phyloP scores from a whole-genome alignment of 2,329 filamentous ascomycete species.

The Epichloe brachyelytri region DNA sequence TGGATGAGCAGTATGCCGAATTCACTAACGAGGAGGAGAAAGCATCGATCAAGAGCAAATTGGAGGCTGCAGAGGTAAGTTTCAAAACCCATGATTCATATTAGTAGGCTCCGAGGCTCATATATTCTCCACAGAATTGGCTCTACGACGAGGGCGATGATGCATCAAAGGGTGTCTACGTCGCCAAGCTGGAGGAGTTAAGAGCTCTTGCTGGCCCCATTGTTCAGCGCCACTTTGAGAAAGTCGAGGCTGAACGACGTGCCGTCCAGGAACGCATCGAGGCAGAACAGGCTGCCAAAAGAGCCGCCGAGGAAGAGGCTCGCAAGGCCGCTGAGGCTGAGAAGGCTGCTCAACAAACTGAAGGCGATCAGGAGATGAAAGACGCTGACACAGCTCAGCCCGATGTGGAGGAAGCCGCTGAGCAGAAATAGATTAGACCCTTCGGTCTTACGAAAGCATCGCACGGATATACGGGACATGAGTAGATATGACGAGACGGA shows the following conservation, averaged over 20 bases:
- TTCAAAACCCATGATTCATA: neutral
- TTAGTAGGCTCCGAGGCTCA: constrained; percentile 6
- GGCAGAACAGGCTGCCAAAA: constrained; percentile 65
- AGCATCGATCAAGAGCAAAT: constrained; percentile 68
- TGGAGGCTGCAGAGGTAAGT: constrained; percentile 78
- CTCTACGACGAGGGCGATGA: constrained; percentile 96
- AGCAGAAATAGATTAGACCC: constrained; percentile 19
- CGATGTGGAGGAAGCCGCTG: constrained; percentile 33
- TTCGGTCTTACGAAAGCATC: neutral
- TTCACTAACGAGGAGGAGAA: constrained; percentile 91
- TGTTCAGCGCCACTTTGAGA: constrained; percentile 89
- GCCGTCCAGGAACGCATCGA: constrained; percentile 65
- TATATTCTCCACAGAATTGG: constrained; percentile 63
- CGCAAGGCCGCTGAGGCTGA: constrained; percentile 40
- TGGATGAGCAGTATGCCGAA: constrained; percentile 81
- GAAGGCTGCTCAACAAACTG: constrained; percentile 33
- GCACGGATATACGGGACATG: constrained; percentile 6
- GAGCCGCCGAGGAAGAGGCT: constrained; percentile 44
- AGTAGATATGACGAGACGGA: constrained; percentile 7
- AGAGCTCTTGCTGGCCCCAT: constrained; percentile 82
- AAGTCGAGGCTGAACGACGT: constrained; percentile 75
- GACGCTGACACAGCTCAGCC: constrained; percentile 43
- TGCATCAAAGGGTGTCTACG: constrained; percentile 82
- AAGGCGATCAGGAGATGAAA: constrained; percentile 50
- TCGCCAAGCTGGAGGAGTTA: constrained; percentile 93